These are phyloP conservation scores for Nakaseomyces nivariensis DNA, from an alignment of 1,139 yeast genomes.

Conservation along the genomic window DNA sequence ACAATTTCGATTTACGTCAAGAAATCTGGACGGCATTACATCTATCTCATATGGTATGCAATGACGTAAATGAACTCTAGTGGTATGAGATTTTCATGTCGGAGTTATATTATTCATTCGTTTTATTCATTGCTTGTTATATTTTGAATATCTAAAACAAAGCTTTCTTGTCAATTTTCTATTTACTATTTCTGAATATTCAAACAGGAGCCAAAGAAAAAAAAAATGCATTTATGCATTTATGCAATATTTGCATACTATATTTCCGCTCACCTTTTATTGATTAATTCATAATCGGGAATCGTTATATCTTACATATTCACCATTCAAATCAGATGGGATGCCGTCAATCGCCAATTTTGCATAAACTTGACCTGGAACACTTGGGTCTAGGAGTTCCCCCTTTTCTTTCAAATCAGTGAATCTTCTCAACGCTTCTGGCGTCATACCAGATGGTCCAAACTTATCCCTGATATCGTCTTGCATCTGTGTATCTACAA, in stretches of 20 bases:
- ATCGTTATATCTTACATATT: conserved; percentile 53
- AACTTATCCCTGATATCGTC: conserved; percentile 52
- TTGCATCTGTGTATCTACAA: conserved; percentile 86
- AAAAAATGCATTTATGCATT: no score
- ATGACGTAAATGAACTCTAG: no score
- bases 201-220: no score
- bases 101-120: no score
- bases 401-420: conserved; percentile 46
- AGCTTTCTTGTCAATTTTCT: no score
- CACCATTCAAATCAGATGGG: conserved; percentile 46
- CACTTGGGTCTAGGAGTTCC: conserved; percentile 51
- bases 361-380: conserved; percentile 62
- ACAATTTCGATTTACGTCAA: no score
- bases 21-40: no score
- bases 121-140: no score
- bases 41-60: no score
- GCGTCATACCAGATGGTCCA: conserved; percentile 44
- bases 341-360: conserved; percentile 55
- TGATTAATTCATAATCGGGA: conserved; percentile 3
- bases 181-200: no score
- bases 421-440: conserved; percentile 48
- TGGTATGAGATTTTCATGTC: no score
- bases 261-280: neutral
- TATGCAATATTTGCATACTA: neutral
- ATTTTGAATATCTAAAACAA: no score